phyloP scores from a whole-genome alignment of 2,329 filamentous ascomycete species.

The Domatiomyces catenatus region DNA sequence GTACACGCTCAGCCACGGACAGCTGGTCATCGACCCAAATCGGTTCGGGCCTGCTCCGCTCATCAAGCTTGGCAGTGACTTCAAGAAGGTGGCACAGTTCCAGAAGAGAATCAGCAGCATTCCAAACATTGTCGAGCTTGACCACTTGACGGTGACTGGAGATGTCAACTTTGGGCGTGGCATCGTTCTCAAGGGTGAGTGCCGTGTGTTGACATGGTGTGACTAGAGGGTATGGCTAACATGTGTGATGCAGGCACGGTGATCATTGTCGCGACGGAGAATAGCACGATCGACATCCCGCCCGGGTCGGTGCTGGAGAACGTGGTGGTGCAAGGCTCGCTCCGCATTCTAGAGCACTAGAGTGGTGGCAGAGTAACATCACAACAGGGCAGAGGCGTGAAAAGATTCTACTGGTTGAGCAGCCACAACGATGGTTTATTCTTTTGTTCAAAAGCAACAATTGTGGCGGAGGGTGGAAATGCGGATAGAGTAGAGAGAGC shows the following conservation, averaged over 20 bases:
- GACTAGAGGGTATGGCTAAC: not conserved
- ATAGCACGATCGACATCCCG: conserved; percentile 93
- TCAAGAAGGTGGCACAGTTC: conserved; percentile 94
- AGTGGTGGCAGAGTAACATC: not conserved
- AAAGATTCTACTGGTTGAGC: not conserved
- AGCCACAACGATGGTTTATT: not conserved
- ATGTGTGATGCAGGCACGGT: conserved; percentile 45
- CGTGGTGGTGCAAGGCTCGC: conserved; percentile 93
- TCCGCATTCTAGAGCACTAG: conserved; percentile 57
- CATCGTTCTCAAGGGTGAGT: conserved; percentile 72
- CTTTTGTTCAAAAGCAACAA: not conserved
- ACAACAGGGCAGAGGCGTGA: not conserved
- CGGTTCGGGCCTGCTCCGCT: conserved; percentile 92
- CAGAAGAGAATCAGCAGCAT: conserved; percentile 37
- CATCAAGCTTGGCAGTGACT: conserved; percentile 97
- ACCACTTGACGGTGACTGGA: conserved; percentile 89
- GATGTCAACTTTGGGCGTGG: conserved; percentile 92
- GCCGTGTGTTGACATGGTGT: conserved; percentile 1
- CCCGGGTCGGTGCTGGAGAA: conserved; percentile 96
- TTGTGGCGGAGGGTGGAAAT: not conserved
- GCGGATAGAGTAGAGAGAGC: not conserved
- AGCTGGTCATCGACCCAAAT: conserved; percentile 90
- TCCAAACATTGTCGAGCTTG: conserved; percentile 35
- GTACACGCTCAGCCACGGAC: conserved; percentile 96
- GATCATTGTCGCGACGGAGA: conserved; percentile 96